Evolutionary conservation across 2,329 filamentous ascomycete species (phyloP).

Genomic region (Fusarium xyrophilum): DNA sequence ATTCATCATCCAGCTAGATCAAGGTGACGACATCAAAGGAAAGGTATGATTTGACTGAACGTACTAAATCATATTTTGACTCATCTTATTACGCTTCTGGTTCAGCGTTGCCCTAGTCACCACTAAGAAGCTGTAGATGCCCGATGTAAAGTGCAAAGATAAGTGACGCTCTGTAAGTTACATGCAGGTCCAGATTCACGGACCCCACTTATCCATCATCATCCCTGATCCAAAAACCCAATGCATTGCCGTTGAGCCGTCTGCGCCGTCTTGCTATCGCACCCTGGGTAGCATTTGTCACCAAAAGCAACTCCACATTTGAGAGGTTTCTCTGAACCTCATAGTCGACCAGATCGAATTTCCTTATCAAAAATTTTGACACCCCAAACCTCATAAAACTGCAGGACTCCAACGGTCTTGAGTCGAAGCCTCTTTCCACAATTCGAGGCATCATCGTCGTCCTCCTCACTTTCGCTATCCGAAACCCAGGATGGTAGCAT

Average conservation of each 20-base stretch:
- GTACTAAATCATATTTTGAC: neutral
- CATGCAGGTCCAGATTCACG: neutral
- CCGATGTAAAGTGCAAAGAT: neutral
- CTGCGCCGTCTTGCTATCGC: slow-evolving; percentile 16
- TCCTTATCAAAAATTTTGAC: slow-evolving; percentile 67
- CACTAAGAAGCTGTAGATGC: neutral
- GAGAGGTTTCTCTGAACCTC: neutral
- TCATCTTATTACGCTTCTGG: neutral
- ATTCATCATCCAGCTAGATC: neutral
- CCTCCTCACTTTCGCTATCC: slow-evolving; percentile 47
- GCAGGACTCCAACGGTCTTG: slow-evolving; percentile 48
- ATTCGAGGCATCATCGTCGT: slow-evolving; percentile 43
- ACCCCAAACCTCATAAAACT: slow-evolving; percentile 53
- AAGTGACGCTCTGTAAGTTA: slow-evolving; percentile 4
- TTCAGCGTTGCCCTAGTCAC: neutral
- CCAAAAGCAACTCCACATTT: slow-evolving; percentile 5
- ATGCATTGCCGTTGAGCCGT: neutral
- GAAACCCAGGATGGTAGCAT: slow-evolving; percentile 43
- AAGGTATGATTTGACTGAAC: neutral
- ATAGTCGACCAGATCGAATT: slow-evolving; percentile 50
- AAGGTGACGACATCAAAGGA: neutral
- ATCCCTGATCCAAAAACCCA: slow-evolving; percentile 5
- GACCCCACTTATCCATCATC: neutral
- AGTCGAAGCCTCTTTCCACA: slow-evolving; percentile 46
- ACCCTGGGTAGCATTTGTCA: neutral